These are phyloP conservation scores for Rhodotorula toruloides DNA, from an alignment of 768 basidiomycete species.

Conservation along the genomic window DNA sequence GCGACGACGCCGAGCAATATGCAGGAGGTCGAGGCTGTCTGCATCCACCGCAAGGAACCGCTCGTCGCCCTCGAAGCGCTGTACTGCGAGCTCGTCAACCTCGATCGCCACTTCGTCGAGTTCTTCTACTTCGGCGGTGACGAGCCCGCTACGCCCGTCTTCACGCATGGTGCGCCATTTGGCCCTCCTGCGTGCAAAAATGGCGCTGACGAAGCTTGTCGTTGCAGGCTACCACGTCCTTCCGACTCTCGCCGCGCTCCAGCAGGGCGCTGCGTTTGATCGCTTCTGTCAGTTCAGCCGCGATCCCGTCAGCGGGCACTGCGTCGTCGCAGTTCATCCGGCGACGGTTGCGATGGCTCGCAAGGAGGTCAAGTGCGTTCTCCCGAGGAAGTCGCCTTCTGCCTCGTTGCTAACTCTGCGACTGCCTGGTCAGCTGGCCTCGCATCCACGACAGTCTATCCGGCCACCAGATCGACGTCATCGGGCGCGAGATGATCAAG, in stretches of 20 bases:
- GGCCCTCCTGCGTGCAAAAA: not conserved
- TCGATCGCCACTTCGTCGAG: conserved; percentile 9
- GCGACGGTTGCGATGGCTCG: conserved; percentile 10
- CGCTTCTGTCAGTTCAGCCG: conserved; percentile 2
- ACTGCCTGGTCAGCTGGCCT: not conserved
- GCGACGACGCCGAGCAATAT: conserved; percentile 14
- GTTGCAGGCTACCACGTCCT: conserved; percentile 17
- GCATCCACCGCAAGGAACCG: conserved; percentile 18
- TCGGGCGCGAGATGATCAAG: not conserved
- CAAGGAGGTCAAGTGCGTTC: conserved; percentile 6
- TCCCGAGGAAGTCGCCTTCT: not conserved
- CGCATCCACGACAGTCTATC: not conserved
- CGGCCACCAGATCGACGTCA: not conserved
- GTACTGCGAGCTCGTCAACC: conserved; percentile 21
- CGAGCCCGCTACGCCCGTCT: conserved; percentile 2
- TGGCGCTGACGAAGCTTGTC: too few species aligned
- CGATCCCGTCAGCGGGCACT: not conserved
- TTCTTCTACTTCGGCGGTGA: conserved; percentile 20
- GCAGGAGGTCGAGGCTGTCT: conserved; percentile 15
- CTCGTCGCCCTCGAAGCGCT: conserved; percentile 15
- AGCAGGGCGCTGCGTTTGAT: conserved; percentile 1
- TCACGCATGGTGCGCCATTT: conserved; percentile 3
- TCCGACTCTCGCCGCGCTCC: not conserved
- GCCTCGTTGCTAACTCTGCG: not conserved
- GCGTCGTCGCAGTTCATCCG: conserved; percentile 3